These are phyloP conservation scores for Sugiyamaella boreocaroliniensis DNA, from an alignment of 805 yeast species.

Conservation along the genomic window DNA sequence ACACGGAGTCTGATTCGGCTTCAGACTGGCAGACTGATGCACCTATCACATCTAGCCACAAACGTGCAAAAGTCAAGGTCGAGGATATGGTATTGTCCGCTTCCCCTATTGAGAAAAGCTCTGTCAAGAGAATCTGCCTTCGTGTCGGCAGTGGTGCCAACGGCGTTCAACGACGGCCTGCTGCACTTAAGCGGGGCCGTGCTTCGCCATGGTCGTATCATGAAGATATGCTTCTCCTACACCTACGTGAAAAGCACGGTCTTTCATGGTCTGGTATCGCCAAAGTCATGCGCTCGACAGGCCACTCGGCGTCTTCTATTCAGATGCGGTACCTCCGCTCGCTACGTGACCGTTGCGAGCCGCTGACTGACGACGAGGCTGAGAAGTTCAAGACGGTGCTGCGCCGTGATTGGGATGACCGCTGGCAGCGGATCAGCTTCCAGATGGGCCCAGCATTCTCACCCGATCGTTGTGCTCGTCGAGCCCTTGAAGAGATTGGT, in stretches of 20 bases:
- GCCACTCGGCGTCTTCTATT: conserved; percentile 42
- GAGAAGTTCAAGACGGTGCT: conserved; percentile 29
- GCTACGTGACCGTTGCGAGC: conserved; percentile 33
- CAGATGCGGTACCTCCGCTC: conserved; percentile 42
- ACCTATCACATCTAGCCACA: too few relatives aligned
- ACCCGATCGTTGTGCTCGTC: conserved; percentile 8
- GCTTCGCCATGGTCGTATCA: conserved; percentile 12
- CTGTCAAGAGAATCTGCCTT: too few relatives aligned
- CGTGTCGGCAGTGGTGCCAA: too few relatives aligned
- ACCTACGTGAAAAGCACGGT: conserved; percentile 31
- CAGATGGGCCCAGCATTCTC: conserved; percentile 23
- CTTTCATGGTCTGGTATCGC: conserved; percentile 38
- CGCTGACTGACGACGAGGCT: conserved; percentile 34
- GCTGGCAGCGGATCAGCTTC: conserved; percentile 34
- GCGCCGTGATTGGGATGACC: conserved; percentile 36
- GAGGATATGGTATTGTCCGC: too few relatives aligned
- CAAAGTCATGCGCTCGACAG: conserved; percentile 7
- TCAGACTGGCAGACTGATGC: too few relatives aligned
- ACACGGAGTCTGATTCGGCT: too few relatives aligned
- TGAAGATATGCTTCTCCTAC: conserved; percentile 15
- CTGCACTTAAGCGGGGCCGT: background rate
- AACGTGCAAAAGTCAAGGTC: too few relatives aligned
- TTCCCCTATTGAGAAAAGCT: too few relatives aligned
- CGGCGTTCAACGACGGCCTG: background rate
- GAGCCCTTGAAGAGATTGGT: conserved; percentile 5